Conservation (phyloP, 306 rosid genomes). For the Casuarina glauca region DNA sequence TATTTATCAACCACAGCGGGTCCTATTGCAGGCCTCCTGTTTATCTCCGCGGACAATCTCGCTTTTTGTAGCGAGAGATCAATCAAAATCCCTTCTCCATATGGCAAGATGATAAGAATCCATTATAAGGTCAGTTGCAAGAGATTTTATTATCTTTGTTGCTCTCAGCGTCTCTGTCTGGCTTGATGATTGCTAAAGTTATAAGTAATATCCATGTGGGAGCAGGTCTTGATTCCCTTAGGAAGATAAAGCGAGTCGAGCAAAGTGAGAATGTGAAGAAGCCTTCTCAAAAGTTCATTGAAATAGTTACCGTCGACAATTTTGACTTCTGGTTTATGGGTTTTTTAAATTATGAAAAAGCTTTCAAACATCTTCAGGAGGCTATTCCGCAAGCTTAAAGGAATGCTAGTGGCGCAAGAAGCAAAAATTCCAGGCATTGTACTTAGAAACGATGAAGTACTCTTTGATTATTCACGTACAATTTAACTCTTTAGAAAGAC, state of each 20-base stretch:
- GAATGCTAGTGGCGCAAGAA: background rate
- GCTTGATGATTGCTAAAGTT: conserved; percentile 9
- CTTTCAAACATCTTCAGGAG: conserved; percentile 40
- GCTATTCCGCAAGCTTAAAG: conserved; percentile 34
- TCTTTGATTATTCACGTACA: background rate
- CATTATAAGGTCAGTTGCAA: conserved; percentile 48
- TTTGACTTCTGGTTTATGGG: conserved; percentile 78
- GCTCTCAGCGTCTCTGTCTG: background rate
- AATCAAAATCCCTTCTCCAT: conserved; percentile 51
- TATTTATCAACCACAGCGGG: conserved; percentile 78
- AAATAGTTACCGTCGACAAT: conserved; percentile 55
- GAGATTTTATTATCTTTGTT: background rate
- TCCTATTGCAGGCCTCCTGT: conserved; percentile 85
- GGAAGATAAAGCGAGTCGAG: conserved; percentile 39
- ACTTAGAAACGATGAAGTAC: background rate
- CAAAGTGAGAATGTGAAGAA: conserved; percentile 43
- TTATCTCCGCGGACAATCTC: conserved; percentile 68
- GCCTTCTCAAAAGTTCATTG: conserved; percentile 56
- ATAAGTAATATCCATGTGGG: background rate
- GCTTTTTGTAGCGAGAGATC: conserved; percentile 81
- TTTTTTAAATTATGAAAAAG: conserved; percentile 48
- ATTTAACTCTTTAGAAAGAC: background rate
- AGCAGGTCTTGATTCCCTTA: conserved; percentile 53
- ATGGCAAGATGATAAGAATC: conserved; percentile 47
- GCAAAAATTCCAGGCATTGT: conserved; percentile 1